Evolutionary conservation across 2,329 filamentous ascomycete species (phyloP).

Genomic region (Byssothecium circinans): DNA sequence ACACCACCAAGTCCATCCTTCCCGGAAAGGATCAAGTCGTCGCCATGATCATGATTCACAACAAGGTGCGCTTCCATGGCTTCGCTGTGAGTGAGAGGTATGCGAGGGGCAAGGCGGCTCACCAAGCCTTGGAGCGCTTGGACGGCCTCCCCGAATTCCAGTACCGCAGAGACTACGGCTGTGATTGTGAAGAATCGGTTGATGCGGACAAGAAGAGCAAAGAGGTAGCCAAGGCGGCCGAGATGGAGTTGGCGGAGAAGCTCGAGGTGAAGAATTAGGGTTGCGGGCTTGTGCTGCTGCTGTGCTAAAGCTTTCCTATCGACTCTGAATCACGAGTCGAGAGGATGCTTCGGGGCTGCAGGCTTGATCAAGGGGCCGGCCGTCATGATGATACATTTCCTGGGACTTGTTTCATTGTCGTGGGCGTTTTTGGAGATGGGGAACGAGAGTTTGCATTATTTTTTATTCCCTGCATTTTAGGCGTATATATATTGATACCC

Average conservation of each 20-base stretch:
- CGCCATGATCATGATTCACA: conserved; percentile 77
- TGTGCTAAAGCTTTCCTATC: too few species aligned
- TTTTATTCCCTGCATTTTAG: too few species aligned
- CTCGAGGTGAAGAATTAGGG: background rate
- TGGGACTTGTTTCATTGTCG: too few species aligned
- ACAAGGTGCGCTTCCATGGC: conserved; percentile 64
- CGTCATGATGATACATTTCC: too few species aligned
- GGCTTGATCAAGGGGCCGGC: too few species aligned
- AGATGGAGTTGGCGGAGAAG: background rate
- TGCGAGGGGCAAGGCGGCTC: conserved; percentile 70
- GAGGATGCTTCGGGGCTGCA: too few species aligned
- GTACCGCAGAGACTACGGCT: conserved; percentile 64
- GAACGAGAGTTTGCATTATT: too few species aligned
- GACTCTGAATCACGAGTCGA: too few species aligned
- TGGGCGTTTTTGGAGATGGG: too few species aligned
- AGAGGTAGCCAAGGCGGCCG: too few species aligned
- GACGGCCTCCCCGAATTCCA: conserved; percentile 56
- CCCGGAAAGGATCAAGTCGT: conserved; percentile 55
- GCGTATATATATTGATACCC: too few species aligned
- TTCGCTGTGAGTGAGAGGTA: conserved; percentile 67
- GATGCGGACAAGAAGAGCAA: background rate
- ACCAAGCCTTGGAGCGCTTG: conserved; percentile 57
- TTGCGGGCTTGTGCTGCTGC: too few species aligned
- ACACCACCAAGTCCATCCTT: conserved; percentile 49
- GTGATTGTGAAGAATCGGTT: conserved; percentile 57